Percentiles rank a stretch among this genome's conserved stretches.
These are phyloP conservation scores for Paecilomyces dactylethromorphus DNA, from an alignment of 2,329 filamentous ascomycete species.

Conservation along the genomic window DNA sequence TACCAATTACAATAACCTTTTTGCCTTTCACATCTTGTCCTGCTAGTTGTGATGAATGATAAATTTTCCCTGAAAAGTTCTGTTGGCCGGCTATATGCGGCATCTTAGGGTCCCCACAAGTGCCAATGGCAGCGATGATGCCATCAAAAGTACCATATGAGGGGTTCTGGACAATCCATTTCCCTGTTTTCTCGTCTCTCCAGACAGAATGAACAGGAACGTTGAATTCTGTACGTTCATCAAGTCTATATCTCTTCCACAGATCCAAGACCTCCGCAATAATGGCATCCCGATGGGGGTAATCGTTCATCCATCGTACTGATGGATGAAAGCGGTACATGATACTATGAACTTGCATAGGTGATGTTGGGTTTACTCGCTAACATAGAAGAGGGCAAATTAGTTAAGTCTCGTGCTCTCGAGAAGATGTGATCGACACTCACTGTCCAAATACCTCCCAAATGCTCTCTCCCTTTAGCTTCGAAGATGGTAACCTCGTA, in stretches of 20 bases:
- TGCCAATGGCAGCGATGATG: constrained; percentile 70
- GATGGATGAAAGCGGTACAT: constrained; percentile 88
- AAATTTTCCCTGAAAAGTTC: constrained; percentile 63
- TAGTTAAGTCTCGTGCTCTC: background rate
- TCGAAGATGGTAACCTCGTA: constrained; percentile 82
- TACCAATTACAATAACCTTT: constrained; percentile 68
- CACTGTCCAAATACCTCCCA: constrained; percentile 78
- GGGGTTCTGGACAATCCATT: constrained; percentile 67
- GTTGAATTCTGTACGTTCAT: constrained; percentile 65
- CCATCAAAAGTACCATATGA: constrained; percentile 70
- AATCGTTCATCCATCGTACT: constrained; percentile 65
- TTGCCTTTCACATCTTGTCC: constrained; percentile 68
- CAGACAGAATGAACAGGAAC: constrained; percentile 58
- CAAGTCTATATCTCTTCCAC: constrained; percentile 69
- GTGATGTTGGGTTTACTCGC: constrained; percentile 75
- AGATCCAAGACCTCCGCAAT: constrained; percentile 64
- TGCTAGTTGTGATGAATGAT: constrained; percentile 69
- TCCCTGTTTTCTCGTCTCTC: constrained; percentile 59
- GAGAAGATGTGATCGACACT: constrained; percentile 17
- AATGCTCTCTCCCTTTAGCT: constrained; percentile 54
- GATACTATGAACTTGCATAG: constrained; percentile 74
- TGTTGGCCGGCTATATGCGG: constrained; percentile 64
- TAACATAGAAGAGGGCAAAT: constrained; percentile 22
- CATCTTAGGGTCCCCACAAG: constrained; percentile 72
- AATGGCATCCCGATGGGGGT: constrained; percentile 71